Base-by-base conservation (phyloP, 805 yeast genomes). In the Saitoella complicata region DNA sequence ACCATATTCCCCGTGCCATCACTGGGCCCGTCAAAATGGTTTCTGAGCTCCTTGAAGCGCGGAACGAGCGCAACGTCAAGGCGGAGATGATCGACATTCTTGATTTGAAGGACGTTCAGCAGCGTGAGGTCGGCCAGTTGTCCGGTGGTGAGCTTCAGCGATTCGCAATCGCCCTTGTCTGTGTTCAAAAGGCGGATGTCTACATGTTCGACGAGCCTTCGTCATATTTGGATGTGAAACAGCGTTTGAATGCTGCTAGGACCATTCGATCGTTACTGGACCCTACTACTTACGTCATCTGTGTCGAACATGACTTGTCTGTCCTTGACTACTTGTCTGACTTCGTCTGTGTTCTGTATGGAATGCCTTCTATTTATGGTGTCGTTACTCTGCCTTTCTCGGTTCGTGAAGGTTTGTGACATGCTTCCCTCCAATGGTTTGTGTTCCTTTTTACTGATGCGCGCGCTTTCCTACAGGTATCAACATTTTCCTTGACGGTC, bases 181-280 rank as follows among this genome's bases (percentile, higher is more conserved):
- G 95, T 71, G 86, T 87, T 40, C 97, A 88, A 67, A 70, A 69
- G 32, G 97, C 97, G 46, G 82, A 85, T 55, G 97, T 91, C 39
- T 91, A 91, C 68, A 91, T 91, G 98, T 91, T 91, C 65, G 98
- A 91, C 68, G 98, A 91, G 70, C 98, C 98, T 40, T 87, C 97
- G 12, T 91, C 98, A 7, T 91, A 91, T 67, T 70, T 91, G 64
- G 98, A 91, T 73, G 97, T 91, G 53, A 91, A 91, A 68, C 98
- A 91, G 69, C 88, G 98, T 76, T 75, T 91, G 65, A 82, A 91
- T 57, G 98, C 99, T 46, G 99, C 98, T 47, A 78, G 76, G 63
- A 80, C 85, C 59, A 91, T 91, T 56, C 80, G 99, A 67, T 78
- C 91, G 12, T 68, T 91, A 53, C 70, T 91, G 57, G 71, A 66